Conservation (phyloP, 78 protist species). For the Guillardia theta region DNA sequence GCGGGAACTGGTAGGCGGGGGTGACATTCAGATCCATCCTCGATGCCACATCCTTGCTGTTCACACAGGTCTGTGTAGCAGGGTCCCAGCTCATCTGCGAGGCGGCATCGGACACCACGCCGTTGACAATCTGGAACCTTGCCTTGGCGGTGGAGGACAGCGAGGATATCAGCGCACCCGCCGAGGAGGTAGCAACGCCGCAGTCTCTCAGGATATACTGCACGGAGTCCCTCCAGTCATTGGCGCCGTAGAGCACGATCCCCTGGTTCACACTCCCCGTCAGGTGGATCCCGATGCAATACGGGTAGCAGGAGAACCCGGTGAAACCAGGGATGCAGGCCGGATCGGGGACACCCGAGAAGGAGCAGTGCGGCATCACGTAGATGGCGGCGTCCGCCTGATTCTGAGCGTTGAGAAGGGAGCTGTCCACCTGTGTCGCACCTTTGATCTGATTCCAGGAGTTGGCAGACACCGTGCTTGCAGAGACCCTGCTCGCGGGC, state of each 20-base stretch:
- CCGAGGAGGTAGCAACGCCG: neutral
- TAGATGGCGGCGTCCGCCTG: neutral
- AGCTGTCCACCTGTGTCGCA: too few relatives aligned
- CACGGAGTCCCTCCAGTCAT: neutral
- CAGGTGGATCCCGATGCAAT: neutral
- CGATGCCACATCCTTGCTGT: neutral
- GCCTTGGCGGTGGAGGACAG: neutral
- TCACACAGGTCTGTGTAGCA: neutral
- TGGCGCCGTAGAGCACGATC: neutral
- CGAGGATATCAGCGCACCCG: neutral
- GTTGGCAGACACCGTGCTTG: neutral
- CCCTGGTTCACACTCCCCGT: neutral
- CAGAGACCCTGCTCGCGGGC: neutral
- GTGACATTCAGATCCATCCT: neutral
- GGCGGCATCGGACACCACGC: neutral
- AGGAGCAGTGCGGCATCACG: neutral
- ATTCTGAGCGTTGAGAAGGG: neutral
- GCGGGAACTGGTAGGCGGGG: neutral
- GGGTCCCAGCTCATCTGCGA: neutral
- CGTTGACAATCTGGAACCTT: neutral
- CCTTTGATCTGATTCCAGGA: neutral
- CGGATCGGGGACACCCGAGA: neutral
- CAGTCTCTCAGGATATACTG: neutral
- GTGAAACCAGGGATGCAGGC: neutral
- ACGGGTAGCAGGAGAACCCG: neutral